Evolutionary conservation across 257 asterid genomes (phyloP), one percentile per base, ranked within the genome.

Genomic region (Fraxinus excelsior): DNA sequence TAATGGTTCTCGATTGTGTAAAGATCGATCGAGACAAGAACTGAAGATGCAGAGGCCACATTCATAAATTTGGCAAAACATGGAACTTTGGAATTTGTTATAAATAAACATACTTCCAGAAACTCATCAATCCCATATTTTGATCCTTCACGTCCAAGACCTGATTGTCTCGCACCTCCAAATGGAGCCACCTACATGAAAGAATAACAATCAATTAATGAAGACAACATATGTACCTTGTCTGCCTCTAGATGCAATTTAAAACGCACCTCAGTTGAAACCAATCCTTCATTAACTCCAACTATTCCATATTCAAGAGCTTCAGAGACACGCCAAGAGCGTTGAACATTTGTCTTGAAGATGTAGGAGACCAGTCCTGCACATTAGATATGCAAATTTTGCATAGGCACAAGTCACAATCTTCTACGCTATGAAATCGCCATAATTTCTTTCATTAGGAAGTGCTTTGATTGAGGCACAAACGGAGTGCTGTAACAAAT

Each of bases 231-330:
- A 49, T 9, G 21, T 79, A 67, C 72, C 68, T 53, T 1, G 19
- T 66, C 13, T 40, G 23, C 49, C 56, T 64, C 32, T 35, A 51
- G 26, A 79, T 16, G 75, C 72, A 78, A 74, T 8, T 75, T 38
- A 81, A 73, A 37, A 76, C 84, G 51, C 38, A 92, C 98, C 99
- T 96, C 98, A 1, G 97, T 90, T 25, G 99, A 96, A 82, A 93
- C 88, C 51, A 96, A 56, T 81, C 99, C 98, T 89, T 96, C 99
- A 69, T 96, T 94, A 29, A 94, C 90, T 79, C 97, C 99, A 70
- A 94, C 98, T n/a, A 96, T 80, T 80, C 99, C 98, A 83, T 92
- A 96, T 82, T 96, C 99, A 8, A 96, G 96, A 77, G 98, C 96
- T 87, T 96, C 98, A 64, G 97, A 53, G 75, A 96, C 97, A 8